Base-by-base conservation (phyloP, 805 yeast genomes). In the Suhomyces faveliae region DNA sequence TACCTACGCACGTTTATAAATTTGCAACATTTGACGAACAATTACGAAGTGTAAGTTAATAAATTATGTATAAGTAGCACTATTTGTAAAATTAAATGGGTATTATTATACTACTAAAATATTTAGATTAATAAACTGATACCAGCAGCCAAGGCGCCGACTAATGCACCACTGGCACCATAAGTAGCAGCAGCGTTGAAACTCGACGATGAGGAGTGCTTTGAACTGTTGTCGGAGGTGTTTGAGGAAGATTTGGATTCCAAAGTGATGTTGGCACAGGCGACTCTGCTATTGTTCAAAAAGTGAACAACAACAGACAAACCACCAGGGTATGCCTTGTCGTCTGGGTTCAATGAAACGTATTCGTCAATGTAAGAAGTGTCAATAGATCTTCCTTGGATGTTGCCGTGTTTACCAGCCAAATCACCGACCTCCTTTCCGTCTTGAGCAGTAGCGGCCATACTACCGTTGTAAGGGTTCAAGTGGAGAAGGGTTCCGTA, bases 281-380 rank as follows among this genome's bases (percentile, higher is more conserved):
- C 66, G 24, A 68, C 48, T 56, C 73, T 64, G 35, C 67, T 49
- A 49, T 59, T 57, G 54, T 71, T 61, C 45, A 49, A 48, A 38
- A 54, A 64, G 56, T 71, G 75, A 45, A 71, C 55, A 35, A 68
- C 73, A 15, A 72, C 66, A 9, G 74, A 68, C 47, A 67, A 62
- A 35, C 59, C 56, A 35, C 71, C 71, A n/a, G 54, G 20, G 46
- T 23, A 54, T 8, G 62, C 62, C 33, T 48, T 43, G 57, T 52
- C 50, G 23, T 41, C 39, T 2, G 58, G 51, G 56, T 59, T 52
- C 56, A 62, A 59, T 27, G 66, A 62, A 49, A 62, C 49, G 52
- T 55, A 62, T 10, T 43, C 46, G 51, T 62, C 67, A 13, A 53
- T 38, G 55, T 59, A 62, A 25, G 62, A 43, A 21, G 62, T 49